Conservation (phyloP, 768 basidiomycete species). For the Mycena epipterygia region DNA sequence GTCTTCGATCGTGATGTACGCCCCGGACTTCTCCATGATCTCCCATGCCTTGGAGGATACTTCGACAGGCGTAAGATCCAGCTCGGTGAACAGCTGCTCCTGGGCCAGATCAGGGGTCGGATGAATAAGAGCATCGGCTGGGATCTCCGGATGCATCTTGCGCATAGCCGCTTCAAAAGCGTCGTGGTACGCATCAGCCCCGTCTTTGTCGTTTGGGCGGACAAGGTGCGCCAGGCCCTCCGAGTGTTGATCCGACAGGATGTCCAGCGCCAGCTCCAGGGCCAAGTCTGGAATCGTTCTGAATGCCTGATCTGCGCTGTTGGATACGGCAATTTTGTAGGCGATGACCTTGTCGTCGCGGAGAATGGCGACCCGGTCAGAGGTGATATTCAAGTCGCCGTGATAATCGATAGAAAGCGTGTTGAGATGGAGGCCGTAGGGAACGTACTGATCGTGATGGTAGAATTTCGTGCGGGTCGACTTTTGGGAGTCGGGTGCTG, state of each 20-base stretch:
- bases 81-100: not conserved
- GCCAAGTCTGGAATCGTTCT: constrained; percentile 10
- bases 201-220: not conserved
- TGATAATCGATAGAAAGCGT: constrained; percentile 18
- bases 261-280: constrained; percentile 12
- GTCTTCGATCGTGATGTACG: not conserved
- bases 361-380: constrained; percentile 9
- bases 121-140: not conserved
- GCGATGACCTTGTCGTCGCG: not conserved
- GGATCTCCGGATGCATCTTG: not conserved
- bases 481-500: not conserved
- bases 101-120: not conserved
- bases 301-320: not conserved
- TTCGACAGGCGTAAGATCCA: not conserved
- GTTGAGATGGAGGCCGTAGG: constrained; percentile 7
- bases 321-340: not conserved
- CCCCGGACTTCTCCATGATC: constrained; percentile 7
- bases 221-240: not conserved
- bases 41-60: not conserved
- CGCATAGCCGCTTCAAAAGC: constrained; percentile 19
- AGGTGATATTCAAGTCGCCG: constrained; percentile 4
- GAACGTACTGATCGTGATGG: constrained; percentile 16
- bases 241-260: constrained; percentile 16
- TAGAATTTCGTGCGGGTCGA: constrained; percentile 10
- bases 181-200: not conserved